Base-by-base conservation (phyloP, 2,329 filamentous ascomycete species). In the Aaosphaeria pasadenensis region DNA sequence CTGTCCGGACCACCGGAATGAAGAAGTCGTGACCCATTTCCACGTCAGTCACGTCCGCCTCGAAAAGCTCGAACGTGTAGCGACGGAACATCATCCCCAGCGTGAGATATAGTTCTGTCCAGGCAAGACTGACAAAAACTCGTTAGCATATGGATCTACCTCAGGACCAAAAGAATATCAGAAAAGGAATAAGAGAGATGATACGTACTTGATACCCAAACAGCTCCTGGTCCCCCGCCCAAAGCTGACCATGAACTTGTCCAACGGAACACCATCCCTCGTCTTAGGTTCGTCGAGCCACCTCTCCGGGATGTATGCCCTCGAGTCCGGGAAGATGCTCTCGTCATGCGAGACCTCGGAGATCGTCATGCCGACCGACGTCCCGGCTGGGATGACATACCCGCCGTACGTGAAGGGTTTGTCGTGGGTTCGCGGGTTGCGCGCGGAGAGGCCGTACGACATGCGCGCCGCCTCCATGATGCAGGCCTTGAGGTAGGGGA, bases 221-320 rank as follows among this genome's bases (percentile, higher is more conserved):
- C 74, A 77, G 7, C 57, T 57, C 11, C 74, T 58, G 4, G 68
- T 69, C 1, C 76, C 75, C 35, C 69, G 68, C 3, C 67, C 63
- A 49, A 76, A 76, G 1, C 60, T 62, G 5, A 75, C 66, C 42
- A 73, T 63, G 49, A 71, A 75, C 30, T 65, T 64, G n/a, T 71
- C 67, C 5, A 72, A 54, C 1, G 64, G 59, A 17, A 67, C 56
- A 4, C 68, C 65, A 24, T 67, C 60, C 0, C 46, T 42, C 1
- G 62, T 64, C 43, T 63, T 55, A 4, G 59, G 53, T 7, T 59
- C 48, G 33, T 55, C 56, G 33, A 75, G 55, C 72, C 73, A 76
- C 31, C 73, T 66, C 46, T 75, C 69, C 0, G 73, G 72, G 4
- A 69, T 57, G 45, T 71, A 76, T 0, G 44, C 32, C 11, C 54